Percentiles rank a stretch among this genome's conserved stretches.
phyloP scores from a whole-genome alignment of 192 early-diverging fungal species.

The Blastocladiella britannica region DNA sequence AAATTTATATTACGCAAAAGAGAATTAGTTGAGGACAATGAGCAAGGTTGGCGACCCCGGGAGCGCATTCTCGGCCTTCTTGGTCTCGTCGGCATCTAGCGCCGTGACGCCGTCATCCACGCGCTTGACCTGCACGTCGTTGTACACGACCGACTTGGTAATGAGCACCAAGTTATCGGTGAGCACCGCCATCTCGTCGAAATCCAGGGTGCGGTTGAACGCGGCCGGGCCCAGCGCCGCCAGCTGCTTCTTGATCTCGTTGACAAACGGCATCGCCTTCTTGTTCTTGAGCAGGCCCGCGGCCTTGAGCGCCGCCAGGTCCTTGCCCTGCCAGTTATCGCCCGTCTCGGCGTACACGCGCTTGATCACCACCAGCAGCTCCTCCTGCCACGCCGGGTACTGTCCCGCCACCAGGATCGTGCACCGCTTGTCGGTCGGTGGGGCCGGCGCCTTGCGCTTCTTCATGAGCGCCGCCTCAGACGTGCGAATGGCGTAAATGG shows the following conservation, averaged over 20 bases:
- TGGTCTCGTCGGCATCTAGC: slow-evolving; percentile 14
- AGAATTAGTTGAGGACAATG: too few relatives aligned
- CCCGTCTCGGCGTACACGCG: slow-evolving; percentile 15
- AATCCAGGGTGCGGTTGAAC: slow-evolving; percentile 61
- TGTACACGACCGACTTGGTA: slow-evolving; percentile 9
- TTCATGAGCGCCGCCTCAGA: slow-evolving; percentile 42
- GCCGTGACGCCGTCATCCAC: slow-evolving; percentile 3
- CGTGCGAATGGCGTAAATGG: slow-evolving; percentile 36
- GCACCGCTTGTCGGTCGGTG: slow-evolving; percentile 12
- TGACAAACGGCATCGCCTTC: slow-evolving; percentile 88
- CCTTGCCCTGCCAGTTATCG: neutral
- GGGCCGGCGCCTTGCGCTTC: slow-evolving; percentile 40
- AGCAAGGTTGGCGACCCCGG: slow-evolving; percentile 25
- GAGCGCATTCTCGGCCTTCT: slow-evolving; percentile 18
- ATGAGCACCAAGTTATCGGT: slow-evolving; percentile 21
- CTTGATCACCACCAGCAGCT: slow-evolving; percentile 18
- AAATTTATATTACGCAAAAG: too few relatives aligned
- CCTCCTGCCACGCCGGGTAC: slow-evolving; percentile 92
- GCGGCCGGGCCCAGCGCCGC: slow-evolving; percentile 38
- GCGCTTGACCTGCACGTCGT: neutral
- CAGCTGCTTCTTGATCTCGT: slow-evolving; percentile 70
- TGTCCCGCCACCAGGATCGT: slow-evolving; percentile 56
- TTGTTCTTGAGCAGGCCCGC: slow-evolving; percentile 79
- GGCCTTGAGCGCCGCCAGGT: neutral
- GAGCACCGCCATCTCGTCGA: slow-evolving; percentile 61